These are phyloP conservation scores for Millerozyma acaciae DNA, from an alignment of 805 yeast species.

Conservation along the genomic window DNA sequence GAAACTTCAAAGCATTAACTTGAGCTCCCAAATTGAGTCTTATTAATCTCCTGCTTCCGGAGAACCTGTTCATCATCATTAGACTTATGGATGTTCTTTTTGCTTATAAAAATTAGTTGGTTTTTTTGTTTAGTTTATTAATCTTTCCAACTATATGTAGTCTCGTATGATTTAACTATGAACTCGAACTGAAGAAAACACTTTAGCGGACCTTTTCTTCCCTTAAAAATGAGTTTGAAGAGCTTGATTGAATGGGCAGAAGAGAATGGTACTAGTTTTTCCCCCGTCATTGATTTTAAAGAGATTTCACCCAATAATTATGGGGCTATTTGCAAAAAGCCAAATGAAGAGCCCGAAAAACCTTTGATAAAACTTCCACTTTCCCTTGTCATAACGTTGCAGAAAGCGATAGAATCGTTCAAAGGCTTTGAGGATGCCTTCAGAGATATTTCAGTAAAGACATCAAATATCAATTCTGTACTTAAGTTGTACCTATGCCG, in stretches of 20 bases:
- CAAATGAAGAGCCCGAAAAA: constrained; percentile 4
- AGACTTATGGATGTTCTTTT: too few relatives aligned
- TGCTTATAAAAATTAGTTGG: too few relatives aligned
- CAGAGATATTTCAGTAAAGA: too few relatives aligned
- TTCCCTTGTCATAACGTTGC: constrained; percentile 16
- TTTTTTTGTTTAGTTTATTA: too few relatives aligned
- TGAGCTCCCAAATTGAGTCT: too few relatives aligned
- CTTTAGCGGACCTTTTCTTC: not conserved
- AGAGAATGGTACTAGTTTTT: constrained; percentile 25
- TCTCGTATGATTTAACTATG: too few relatives aligned
- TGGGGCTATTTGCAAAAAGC: constrained; percentile 21
- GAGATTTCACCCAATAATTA: constrained; percentile 16
- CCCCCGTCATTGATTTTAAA: constrained; percentile 20
- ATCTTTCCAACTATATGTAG: too few relatives aligned
- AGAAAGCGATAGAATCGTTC: constrained; percentile 22
- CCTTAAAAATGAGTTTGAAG: constrained; percentile 3
- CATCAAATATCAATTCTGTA: constrained; percentile 29
- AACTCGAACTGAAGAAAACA: too few relatives aligned
- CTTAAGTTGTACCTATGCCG: constrained; percentile 33
- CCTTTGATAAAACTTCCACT: constrained; percentile 18
- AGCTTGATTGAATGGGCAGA: constrained; percentile 29
- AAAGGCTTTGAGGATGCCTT: constrained; percentile 6
- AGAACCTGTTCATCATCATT: not conserved
- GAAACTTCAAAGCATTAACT: not conserved
- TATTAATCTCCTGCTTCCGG: too few relatives aligned